Evolutionary conservation across 495 filamentous ascomycete genomes (phyloP), one percentile per base, ranked within the genome.

Genomic region (Talaromyces ruber): DNA sequence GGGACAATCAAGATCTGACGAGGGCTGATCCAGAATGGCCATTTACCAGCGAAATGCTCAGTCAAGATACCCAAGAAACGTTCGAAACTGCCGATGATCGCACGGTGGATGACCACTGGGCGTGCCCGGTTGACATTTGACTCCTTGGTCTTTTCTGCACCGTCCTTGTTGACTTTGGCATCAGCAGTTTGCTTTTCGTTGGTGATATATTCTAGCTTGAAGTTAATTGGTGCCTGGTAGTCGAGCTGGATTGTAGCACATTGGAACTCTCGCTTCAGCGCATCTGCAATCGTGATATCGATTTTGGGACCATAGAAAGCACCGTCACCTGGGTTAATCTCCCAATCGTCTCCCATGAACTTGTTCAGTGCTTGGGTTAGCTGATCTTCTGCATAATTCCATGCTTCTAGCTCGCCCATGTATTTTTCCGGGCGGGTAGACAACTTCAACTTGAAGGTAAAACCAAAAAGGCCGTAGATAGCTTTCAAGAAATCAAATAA

Each of bases 301-400:
- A 98, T 96, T 81, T 92, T 91, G 2, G 94, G 94, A 1, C 94
- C 95, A 68, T 98, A 98, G 77, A 98, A 98, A 32, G 94, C 95
- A 68, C 94, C 94, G 66, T 98, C 94, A 54, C 93, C 93, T 57
- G 89, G 85, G 67, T 98, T 94, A 24, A 96, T 80, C 68, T 87
- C 86, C 94, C 94, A 98, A 60, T 88, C 76, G 16, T 86, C 78
- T 53, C 88, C 88, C 45, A 81, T 79, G 73, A 97, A 98, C 60
- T 88, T 82, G 63, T 92, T 82, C 62, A 98, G 78, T 29, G 93
- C 90, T 50, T 82, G 77, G 66, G 84, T 86, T 56, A 98, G 80
- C 69, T 88, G 88, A 4, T 76, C 79, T 70, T 98, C 95, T 21
- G 94, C 95, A 47, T 83, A 79, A 68, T 97, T 74, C 95, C 94